Conservation (phyloP, 2,329 filamentous ascomycete genomes). For the Parascedosporium putredinis region DNA sequence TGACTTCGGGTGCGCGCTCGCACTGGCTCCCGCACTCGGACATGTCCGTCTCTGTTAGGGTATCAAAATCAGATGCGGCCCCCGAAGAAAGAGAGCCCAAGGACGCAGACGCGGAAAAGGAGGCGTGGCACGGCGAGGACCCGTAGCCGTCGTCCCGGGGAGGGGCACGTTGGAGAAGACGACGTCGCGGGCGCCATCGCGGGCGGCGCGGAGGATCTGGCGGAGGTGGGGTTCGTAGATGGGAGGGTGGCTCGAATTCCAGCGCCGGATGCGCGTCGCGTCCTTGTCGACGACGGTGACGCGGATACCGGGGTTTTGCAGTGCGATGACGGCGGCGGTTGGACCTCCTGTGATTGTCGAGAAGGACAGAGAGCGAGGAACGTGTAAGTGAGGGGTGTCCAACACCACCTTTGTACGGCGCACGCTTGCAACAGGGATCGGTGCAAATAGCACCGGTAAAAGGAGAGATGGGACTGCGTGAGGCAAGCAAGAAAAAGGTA, state of each 20-base stretch:
- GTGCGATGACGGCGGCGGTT: slow-evolving; percentile 64
- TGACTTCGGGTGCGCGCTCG: slow-evolving; percentile 15
- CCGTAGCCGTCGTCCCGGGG: too few species aligned
- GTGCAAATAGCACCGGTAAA: too few species aligned
- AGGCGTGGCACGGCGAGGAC: slow-evolving; percentile 10
- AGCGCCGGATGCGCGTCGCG: slow-evolving; percentile 52
- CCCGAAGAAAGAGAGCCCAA: too few species aligned
- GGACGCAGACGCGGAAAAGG: slow-evolving; percentile 17
- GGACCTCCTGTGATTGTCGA: slow-evolving; percentile 47
- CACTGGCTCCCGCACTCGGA: slow-evolving; percentile 22
- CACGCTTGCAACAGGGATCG: too few species aligned
- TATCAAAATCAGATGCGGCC: too few species aligned
- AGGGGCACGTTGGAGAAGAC: slow-evolving; percentile 26
- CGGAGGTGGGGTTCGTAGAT: slow-evolving; percentile 66
- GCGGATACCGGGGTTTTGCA: slow-evolving; percentile 58
- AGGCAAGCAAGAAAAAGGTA: not conserved
- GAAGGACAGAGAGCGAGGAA: slow-evolving; percentile 7
- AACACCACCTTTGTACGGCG: too few species aligned
- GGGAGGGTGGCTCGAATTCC: slow-evolving; percentile 64
- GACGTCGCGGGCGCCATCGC: slow-evolving; percentile 43
- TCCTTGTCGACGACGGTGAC: slow-evolving; percentile 70
- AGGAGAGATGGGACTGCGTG: too few species aligned
- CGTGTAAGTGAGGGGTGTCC: too few species aligned
- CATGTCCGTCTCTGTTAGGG: slow-evolving; percentile 16
- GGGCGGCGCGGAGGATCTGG: slow-evolving; percentile 55